Evolutionary conservation across 768 basidiomycete genomes (phyloP).

Genomic region (Pisolithus orientalis): DNA sequence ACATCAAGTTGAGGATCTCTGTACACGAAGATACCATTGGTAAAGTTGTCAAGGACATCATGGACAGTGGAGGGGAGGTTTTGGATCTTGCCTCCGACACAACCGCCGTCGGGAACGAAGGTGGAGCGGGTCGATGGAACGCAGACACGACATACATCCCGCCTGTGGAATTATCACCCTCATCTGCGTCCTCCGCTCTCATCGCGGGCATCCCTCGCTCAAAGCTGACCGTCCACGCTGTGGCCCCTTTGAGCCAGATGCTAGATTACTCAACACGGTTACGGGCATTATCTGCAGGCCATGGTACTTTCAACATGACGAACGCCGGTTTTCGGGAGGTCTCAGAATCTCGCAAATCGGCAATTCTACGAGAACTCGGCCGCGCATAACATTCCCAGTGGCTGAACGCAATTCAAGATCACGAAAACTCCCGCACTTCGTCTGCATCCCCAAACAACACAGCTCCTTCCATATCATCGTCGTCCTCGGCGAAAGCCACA

Average conservation of each 20-base stretch:
- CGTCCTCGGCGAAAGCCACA: constrained; percentile 60
- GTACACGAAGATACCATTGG: constrained; percentile 65
- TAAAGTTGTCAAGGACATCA: constrained; percentile 77
- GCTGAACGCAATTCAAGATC: constrained; percentile 8
- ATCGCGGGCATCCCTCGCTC: constrained; percentile 31
- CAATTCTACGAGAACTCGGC: constrained; percentile 77
- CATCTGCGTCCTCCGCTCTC: constrained; percentile 32
- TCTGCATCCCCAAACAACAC: constrained; percentile 81
- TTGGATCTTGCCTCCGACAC: constrained; percentile 55
- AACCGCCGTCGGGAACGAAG: constrained; percentile 27
- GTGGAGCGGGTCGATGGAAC: constrained; percentile 38
- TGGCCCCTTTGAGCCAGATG: constrained; percentile 77
- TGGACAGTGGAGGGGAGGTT: constrained; percentile 77
- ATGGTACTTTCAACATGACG: constrained; percentile 74
- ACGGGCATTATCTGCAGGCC: constrained; percentile 76
- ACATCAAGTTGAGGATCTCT: constrained; percentile 59
- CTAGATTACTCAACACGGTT: constrained; percentile 75
- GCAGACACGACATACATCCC: constrained; percentile 72
- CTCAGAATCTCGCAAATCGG: constrained; percentile 50
- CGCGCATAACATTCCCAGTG: constrained; percentile 39
- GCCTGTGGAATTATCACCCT: constrained; percentile 71
- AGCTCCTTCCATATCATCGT: constrained; percentile 69
- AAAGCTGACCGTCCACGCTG: constrained; percentile 63
- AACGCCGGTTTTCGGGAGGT: constrained; percentile 75
- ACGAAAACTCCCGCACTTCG: constrained; percentile 56